Evolutionary conservation across 352 stramenopile genomes (phyloP).

Genomic region (Globisporangium polare): DNA sequence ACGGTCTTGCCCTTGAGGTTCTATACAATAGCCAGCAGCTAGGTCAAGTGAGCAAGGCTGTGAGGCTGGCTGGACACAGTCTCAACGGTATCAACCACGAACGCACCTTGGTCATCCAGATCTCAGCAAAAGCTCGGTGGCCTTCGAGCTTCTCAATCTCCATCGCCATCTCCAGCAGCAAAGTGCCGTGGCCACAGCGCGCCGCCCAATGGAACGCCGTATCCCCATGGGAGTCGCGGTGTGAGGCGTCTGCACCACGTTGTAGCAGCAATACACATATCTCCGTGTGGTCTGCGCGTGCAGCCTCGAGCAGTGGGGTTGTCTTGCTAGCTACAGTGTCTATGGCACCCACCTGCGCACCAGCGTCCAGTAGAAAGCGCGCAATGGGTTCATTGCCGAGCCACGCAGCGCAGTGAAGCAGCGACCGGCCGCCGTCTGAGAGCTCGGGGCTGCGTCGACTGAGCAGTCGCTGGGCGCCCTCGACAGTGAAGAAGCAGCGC

Average conservation of each 20-base stretch:
- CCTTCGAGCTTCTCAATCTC: slow-evolving; percentile 27
- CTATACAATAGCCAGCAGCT: slow-evolving; percentile 19
- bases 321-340: slow-evolving; percentile 49
- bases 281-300: slow-evolving; percentile 40
- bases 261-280: slow-evolving; percentile 46
- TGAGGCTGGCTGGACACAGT: background rate
- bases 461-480: slow-evolving; percentile 44
- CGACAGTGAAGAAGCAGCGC: slow-evolving; percentile 56
- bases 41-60: background rate
- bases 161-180: slow-evolving; percentile 48
- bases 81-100: background rate
- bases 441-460: slow-evolving; percentile 32
- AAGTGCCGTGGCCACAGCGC: slow-evolving; percentile 37
- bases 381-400: slow-evolving; percentile 26
- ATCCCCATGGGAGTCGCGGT: slow-evolving; percentile 53
- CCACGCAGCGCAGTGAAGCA: slow-evolving; percentile 67
- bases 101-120: slow-evolving; percentile 54
- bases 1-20: slow-evolving; percentile 54
- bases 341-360: slow-evolving; percentile 44
- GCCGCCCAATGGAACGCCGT: slow-evolving; percentile 72
- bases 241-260: slow-evolving; percentile 34
- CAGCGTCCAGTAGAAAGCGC: slow-evolving; percentile 39
- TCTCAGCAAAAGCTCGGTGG: slow-evolving; percentile 16
- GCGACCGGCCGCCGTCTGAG: slow-evolving; percentile 48
- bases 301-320: slow-evolving; percentile 59